These are phyloP conservation scores for Penicillium brasilianum DNA, from an alignment of 2,329 filamentous ascomycete species.

Conservation along the genomic window DNA sequence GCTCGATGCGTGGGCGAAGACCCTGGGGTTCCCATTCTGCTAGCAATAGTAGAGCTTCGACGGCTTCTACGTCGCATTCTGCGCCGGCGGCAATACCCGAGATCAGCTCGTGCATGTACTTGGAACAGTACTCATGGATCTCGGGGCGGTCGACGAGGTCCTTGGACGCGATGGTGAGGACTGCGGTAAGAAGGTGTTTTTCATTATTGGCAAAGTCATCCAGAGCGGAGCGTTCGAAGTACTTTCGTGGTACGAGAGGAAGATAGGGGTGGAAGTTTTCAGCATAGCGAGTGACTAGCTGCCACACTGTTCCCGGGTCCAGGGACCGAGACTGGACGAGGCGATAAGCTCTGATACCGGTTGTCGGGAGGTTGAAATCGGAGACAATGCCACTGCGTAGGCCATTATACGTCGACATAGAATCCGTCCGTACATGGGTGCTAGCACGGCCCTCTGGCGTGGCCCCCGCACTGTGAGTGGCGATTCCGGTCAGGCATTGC, in stretches of 20 bases:
- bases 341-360: constrained; percentile 49
- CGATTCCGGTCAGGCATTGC: constrained; percentile 54
- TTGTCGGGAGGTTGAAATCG: constrained; percentile 33
- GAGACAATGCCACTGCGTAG: constrained; percentile 35
- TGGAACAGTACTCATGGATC: constrained; percentile 69
- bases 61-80: constrained; percentile 70
- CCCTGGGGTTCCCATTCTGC: constrained; percentile 76
- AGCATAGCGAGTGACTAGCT: constrained; percentile 64
- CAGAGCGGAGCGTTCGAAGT: constrained; percentile 61
- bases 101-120: constrained; percentile 72
- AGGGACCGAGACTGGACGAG: constrained; percentile 51
- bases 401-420: constrained; percentile 34
- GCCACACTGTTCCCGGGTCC: constrained; percentile 57
- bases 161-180: constrained; percentile 73
- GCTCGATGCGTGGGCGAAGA: constrained; percentile 62
- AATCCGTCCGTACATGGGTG: constrained; percentile 31
- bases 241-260: constrained; percentile 66
- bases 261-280: constrained; percentile 73
- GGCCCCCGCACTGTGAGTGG: constrained; percentile 42
- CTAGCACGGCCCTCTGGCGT: constrained; percentile 25
- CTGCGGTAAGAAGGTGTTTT: constrained; percentile 70
- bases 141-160: constrained; percentile 68
- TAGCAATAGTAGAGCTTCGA: constrained; percentile 71
- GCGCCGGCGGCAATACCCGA: constrained; percentile 69
- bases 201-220: constrained; percentile 64